These are phyloP conservation scores for Acer saccharum DNA, from an alignment of 345 rosid species.

Conservation along the genomic window DNA sequence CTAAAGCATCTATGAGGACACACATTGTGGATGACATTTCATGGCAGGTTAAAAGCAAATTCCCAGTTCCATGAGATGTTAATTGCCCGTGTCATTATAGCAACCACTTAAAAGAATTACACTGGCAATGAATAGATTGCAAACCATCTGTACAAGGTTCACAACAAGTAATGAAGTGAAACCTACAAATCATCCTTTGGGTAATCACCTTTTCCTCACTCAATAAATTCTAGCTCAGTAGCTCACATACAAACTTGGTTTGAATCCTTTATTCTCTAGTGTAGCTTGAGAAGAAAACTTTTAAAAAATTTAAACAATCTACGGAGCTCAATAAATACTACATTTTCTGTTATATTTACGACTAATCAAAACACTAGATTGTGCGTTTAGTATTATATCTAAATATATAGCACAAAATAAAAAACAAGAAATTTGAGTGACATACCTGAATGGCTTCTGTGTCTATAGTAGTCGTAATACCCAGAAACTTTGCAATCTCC, in stretches of 20 bases:
- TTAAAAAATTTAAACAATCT: neutral
- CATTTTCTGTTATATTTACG: neutral
- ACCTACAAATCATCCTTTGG: neutral
- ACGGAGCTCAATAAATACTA: neutral
- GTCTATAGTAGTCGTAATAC: slow-evolving; percentile 75
- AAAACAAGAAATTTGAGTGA: neutral
- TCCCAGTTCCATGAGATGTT: too few relatives aligned
- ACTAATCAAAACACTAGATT: neutral
- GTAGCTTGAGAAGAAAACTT: neutral
- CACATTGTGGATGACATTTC: too few relatives aligned
- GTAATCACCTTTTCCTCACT: neutral
- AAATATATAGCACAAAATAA: neutral
- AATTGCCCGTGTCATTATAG: too few relatives aligned
- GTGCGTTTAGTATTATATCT: neutral
- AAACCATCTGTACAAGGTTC: too few relatives aligned
- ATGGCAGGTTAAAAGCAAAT: too few relatives aligned
- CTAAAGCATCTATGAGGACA: too few relatives aligned
- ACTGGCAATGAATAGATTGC: too few relatives aligned
- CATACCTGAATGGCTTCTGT: slow-evolving; percentile 89
- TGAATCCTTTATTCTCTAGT: neutral
- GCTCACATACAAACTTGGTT: neutral
- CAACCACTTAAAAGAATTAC: too few relatives aligned
- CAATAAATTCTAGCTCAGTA: neutral
- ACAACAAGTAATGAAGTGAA: too few relatives aligned
- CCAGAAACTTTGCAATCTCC: slow-evolving; percentile 93